Conservation (phyloP, 768 basidiomycete species). For the Exsudoporus frostii region DNA sequence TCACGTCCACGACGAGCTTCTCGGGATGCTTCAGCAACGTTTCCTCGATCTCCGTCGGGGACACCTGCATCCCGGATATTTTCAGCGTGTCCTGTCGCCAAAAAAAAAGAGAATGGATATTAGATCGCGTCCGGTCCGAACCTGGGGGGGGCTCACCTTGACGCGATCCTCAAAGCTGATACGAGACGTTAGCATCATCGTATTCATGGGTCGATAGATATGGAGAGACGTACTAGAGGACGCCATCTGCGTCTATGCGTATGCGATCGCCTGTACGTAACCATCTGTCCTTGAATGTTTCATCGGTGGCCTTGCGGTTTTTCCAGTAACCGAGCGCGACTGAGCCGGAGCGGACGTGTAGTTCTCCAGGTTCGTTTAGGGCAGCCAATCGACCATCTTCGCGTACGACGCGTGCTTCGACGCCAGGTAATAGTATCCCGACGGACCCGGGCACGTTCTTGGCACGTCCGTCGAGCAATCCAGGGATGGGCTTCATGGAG, state of each 20-base stretch:
- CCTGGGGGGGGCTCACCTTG: conserved; percentile 49
- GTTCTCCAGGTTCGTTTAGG: conserved; percentile 60
- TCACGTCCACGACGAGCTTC: conserved; percentile 58
- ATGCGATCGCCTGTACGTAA: conserved; percentile 72
- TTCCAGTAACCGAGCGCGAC: conserved; percentile 70
- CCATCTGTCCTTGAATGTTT: conserved; percentile 72
- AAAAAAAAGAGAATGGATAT: not conserved
- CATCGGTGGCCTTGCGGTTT: conserved; percentile 60
- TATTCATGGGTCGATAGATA: too few relatives aligned
- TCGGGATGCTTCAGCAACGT: conserved; percentile 60
- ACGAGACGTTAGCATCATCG: not conserved
- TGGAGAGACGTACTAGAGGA: conserved; percentile 55
- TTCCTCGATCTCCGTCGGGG: conserved; percentile 75
- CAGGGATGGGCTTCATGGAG: conserved; percentile 42
- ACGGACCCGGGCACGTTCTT: conserved; percentile 41
- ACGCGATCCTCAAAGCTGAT: conserved; percentile 68
- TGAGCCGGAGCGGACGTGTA: conserved; percentile 55
- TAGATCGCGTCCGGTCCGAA: not conserved
- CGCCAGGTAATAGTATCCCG: conserved; percentile 60
- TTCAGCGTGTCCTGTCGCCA: conserved; percentile 69
- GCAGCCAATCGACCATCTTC: conserved; percentile 56
- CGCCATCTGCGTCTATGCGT: conserved; percentile 53
- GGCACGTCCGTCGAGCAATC: conserved; percentile 42
- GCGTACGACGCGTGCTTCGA: conserved; percentile 60
- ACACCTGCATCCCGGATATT: conserved; percentile 76